phyloP scores from a whole-genome alignment of 2,329 filamentous ascomycete species.

The Fusarium sp. region DNA sequence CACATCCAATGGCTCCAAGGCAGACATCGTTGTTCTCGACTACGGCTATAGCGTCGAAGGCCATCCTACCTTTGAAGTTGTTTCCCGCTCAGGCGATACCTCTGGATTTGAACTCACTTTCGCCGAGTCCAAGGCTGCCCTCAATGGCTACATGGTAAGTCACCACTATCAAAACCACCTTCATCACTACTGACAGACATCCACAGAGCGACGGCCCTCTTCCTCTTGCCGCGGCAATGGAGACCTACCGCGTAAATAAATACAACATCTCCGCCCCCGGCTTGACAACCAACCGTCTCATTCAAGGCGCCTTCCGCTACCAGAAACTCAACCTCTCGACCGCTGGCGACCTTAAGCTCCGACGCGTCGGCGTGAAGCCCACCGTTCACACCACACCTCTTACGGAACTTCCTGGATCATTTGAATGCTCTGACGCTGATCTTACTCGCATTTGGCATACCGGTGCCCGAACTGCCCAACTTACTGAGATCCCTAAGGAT shows the following conservation, averaged over 20 bases:
- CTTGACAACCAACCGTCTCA: not conserved
- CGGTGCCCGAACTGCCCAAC: not conserved
- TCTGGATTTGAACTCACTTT: not conserved
- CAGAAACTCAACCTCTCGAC: not conserved
- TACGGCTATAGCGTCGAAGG: not conserved
- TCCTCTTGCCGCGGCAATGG: conserved; percentile 5
- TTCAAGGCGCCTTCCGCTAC: conserved; percentile 10
- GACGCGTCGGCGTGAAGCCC: not conserved
- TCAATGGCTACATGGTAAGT: not conserved
- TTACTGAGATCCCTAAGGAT: not conserved
- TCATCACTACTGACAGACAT: not conserved
- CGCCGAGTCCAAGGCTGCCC: not conserved
- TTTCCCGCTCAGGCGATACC: not conserved
- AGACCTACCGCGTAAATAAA: not conserved
- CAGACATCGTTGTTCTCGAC: not conserved
- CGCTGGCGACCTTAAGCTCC: not conserved
- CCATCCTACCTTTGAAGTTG: not conserved
- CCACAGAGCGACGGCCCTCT: not conserved
- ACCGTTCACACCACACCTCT: not conserved
- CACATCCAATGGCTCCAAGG: not conserved
- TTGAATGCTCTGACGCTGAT: not conserved
- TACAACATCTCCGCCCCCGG: not conserved
- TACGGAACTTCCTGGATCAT: not conserved
- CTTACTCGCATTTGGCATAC: not conserved
- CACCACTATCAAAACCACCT: too few species aligned